These are phyloP conservation scores for Pseudocercospora vitis DNA, from an alignment of 2,329 filamentous ascomycete species.

Conservation along the genomic window DNA sequence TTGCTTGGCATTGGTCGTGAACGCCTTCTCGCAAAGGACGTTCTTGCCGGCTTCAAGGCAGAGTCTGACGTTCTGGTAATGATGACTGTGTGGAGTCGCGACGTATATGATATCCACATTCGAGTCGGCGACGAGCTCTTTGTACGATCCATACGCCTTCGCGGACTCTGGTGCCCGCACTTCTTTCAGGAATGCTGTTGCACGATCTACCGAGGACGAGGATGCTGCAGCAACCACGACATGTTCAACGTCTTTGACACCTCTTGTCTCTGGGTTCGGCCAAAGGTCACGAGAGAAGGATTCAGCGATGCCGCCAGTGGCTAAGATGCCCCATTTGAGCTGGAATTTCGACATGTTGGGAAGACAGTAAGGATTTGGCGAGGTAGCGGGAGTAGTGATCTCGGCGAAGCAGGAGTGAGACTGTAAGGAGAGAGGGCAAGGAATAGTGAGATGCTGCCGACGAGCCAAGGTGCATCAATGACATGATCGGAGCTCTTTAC, in stretches of 20 bases:
- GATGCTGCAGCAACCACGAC: conserved; percentile 77
- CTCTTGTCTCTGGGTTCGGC: conserved; percentile 67
- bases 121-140: conserved; percentile 74
- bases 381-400: neutral
- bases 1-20: conserved; percentile 81
- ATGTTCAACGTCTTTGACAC: conserved; percentile 71
- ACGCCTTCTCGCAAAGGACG: conserved; percentile 86
- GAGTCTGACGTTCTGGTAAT: conserved; percentile 89
- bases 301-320: conserved; percentile 51
- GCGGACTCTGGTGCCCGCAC: conserved; percentile 67
- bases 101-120: conserved; percentile 85
- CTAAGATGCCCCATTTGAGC: conserved; percentile 47
- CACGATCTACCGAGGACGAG: conserved; percentile 68
- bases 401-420: too few relatives aligned
- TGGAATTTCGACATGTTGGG: conserved; percentile 37
- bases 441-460: neutral
- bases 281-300: conserved; percentile 74
- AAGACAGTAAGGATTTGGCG: neutral
- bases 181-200: conserved; percentile 69
- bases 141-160: conserved; percentile 76
- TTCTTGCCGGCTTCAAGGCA: conserved; percentile 80
- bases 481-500: neutral
- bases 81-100: conserved; percentile 86
- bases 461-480: neutral
- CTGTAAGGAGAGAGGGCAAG: neutral